Base-by-base conservation (phyloP, 495 filamentous ascomycete species). In the Penicillium silybi region DNA sequence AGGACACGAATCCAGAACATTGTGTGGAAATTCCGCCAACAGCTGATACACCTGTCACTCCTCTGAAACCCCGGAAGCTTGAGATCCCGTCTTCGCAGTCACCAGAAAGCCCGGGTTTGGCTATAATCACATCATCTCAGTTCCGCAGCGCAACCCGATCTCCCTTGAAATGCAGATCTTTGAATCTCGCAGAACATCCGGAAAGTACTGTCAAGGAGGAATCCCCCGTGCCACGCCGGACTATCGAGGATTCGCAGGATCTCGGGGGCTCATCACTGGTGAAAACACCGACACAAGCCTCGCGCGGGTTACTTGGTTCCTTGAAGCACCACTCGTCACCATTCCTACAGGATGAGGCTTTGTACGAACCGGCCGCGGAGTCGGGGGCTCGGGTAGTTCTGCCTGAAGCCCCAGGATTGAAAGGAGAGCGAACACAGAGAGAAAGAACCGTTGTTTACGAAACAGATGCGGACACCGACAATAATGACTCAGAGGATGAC, bases 31-130 rank as follows among this genome's bases (percentile, higher is more conserved):
- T 45, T 46, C 8, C 32, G 16, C 15, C 9, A 40, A 35, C 13
- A 44, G 27, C 22, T 5, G 16, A 44, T 29, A 26, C 25, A 18
- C 68, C 60, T 26, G 45, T 61, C 4, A 77, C 72, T 1, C 74
- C 74, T 5, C 62, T 52, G 46, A 74, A 74, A 49, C 18, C 39
- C 22, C 56, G 54, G 23, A 67, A 45, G 34, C 51, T 61, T 18
- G 72, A 74, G 46, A 73, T 77, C 47, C 74, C 71, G 3, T 77
- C 74, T 6, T 75, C 72, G 5, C 74, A 77, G 40, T 74, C 74
- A 15, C 74, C 74, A 3, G 71, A 75, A 62, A 74, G 72, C 26
- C 72, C 74, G 20, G 67, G 67, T 2, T 34, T 74, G 11, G 63
- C 66, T 7, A 57, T 73, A 17, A 69, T 75, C 20, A 66, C 72